These are phyloP conservation scores for Aspergillus sp. DNA, from an alignment of 2,329 filamentous ascomycete species.

Conservation along the genomic window DNA sequence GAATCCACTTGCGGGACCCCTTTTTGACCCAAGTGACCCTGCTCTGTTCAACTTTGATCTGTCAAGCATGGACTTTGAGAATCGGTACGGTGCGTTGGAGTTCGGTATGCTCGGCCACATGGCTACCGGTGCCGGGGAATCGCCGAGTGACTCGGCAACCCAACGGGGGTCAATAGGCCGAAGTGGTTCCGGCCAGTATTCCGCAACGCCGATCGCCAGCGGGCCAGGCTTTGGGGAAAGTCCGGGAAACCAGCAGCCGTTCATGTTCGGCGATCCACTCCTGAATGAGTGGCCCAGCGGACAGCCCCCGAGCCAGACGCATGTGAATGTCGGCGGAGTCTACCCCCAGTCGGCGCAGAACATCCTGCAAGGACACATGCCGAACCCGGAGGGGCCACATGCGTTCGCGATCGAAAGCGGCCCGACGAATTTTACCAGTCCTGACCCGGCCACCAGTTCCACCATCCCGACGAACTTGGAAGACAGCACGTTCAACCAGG, in stretches of 20 bases:
- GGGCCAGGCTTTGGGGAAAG: conserved; percentile 37
- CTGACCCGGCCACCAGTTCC: conserved; percentile 49
- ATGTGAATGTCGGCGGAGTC: conserved; percentile 26
- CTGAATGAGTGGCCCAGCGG: conserved; percentile 38
- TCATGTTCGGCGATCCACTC: conserved; percentile 38
- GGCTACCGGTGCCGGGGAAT: conserved; percentile 81
- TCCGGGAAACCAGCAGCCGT: conserved; percentile 34
- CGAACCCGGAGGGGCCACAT: conserved; percentile 40
- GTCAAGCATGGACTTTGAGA: conserved; percentile 88
- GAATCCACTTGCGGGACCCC: conserved; percentile 43
- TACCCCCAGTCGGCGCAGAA: conserved; percentile 25
- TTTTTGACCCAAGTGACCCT: conserved; percentile 87
- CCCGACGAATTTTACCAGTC: conserved; percentile 47
- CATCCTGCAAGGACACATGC: conserved; percentile 32
- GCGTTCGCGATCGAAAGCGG: conserved; percentile 55
- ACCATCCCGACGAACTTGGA: conserved; percentile 38
- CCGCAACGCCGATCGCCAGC: conserved; percentile 23
- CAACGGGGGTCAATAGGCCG: conserved; percentile 38
- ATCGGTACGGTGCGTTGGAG: conserved; percentile 89
- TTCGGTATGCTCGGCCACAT: conserved; percentile 96
- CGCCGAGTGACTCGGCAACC: conserved; percentile 54
- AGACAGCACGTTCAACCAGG: conserved; percentile 21
- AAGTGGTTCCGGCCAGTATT: conserved; percentile 33
- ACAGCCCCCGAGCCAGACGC: conserved; percentile 22
- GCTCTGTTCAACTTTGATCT: conserved; percentile 93